Conservation (phyloP, 331 rosid species). For the Pyrus hybrid region DNA sequence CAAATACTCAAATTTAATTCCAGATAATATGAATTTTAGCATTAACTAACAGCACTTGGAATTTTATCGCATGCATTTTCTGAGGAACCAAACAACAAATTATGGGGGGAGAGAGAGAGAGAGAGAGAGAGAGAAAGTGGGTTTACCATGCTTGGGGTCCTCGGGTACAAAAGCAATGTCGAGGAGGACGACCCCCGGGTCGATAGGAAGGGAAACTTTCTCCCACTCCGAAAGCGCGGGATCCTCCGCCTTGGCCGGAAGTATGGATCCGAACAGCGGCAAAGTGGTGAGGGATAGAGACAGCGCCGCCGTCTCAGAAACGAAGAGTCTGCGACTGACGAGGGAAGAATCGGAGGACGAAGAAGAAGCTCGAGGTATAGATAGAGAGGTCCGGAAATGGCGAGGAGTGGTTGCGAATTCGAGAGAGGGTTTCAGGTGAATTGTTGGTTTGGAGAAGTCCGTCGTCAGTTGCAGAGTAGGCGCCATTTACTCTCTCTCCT, state of each 20-base stretch:
- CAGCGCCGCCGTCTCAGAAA: slow-evolving; percentile 56
- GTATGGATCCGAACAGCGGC: slow-evolving; percentile 21
- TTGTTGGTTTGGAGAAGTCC: slow-evolving; percentile 24
- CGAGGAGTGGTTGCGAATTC: slow-evolving; percentile 22
- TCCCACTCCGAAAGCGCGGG: slow-evolving; percentile 74
- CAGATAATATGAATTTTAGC: background rate
- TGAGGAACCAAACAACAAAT: background rate
- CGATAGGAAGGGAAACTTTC: slow-evolving; percentile 72
- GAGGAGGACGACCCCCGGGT: slow-evolving; percentile 96
- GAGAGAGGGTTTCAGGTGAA: slow-evolving; percentile 34
- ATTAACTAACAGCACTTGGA: background rate
- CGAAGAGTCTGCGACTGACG: slow-evolving; percentile 47
- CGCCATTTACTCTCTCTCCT: slow-evolving; percentile 38
- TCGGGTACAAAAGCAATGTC: slow-evolving; percentile 93
- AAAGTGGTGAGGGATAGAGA: slow-evolving; percentile 41
- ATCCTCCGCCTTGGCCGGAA: slow-evolving; percentile 49
- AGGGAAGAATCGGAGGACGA: slow-evolving; percentile 21
- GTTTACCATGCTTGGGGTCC: slow-evolving; percentile 57
- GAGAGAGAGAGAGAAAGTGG: background rate
- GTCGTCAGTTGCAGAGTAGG: slow-evolving; percentile 46
- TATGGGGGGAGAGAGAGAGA: background rate
- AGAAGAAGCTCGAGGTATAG: slow-evolving; percentile 33
- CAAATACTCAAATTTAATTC: background rate
- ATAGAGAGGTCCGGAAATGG: slow-evolving; percentile 21
- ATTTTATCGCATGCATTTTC: background rate